Base-by-base conservation (phyloP, 768 basidiomycete genomes). In the Pilatotrama ljubarskyi region DNA sequence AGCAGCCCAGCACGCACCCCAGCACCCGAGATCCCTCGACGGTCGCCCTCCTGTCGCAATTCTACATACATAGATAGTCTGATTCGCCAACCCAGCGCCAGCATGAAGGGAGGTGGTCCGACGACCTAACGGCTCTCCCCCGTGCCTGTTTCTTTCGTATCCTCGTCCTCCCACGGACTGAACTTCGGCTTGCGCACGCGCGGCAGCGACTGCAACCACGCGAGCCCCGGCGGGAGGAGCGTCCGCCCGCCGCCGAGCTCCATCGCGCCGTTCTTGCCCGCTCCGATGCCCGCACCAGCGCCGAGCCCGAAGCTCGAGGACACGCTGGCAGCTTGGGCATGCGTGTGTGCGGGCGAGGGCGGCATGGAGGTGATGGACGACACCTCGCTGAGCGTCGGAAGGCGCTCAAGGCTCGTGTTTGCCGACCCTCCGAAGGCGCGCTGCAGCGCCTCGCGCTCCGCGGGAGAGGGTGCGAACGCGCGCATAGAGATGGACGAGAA, bases 381-480 rank as follows among this genome's bases (percentile, higher is more conserved):
- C 52, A 91, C 88, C 64, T 90, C 87, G 65, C 87, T 87, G 59
- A 91, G 76, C 73, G 87, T 90, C 22, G 90, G 88, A 56, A 92
- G 78, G 36, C 86, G 83, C 73, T 92, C 90, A 26, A 90, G 80
- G 69, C 88, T 91, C 53, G 84, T 78, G 73, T 90, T 91, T 47
- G 85, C 80, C 59, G 87, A 87, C 15, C 86, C 83, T 47, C 88
- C 86, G 14, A 93, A 74, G n/a, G 83, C 89, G 52, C 91, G 87
- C 65, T 90, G 86, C 32, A 95, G 80, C 51, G 82, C 91, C 73
- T 92, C 88, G 42, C 92, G 89, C 79, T 95, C 92, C 62, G 87
- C 91, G 54, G 87, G 89, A 63, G 91, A 93, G 32, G 91, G 92
- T 36, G 90, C 91, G 72, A 95, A 95, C 17, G 91, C 92, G 68